Percentiles rank a stretch among this genome's conserved stretches.
Conservation (phyloP, 108 stramenopile genomes). For the Fragilaria crotonensis region DNA sequence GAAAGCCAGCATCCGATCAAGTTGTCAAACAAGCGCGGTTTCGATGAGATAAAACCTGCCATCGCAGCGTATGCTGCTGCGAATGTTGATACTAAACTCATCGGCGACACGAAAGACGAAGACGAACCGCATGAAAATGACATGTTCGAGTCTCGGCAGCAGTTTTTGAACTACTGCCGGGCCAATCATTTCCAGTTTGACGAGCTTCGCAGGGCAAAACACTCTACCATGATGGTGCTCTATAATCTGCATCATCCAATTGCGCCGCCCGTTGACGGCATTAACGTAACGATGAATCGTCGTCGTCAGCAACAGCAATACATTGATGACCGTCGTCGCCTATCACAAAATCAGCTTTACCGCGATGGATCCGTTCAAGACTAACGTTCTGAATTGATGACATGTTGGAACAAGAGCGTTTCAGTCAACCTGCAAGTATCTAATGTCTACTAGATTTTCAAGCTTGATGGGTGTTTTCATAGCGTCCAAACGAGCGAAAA, state of each 20-base stretch:
- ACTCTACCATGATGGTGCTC: constrained; percentile 90
- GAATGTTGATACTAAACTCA: background rate
- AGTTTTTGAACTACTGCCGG: constrained; percentile 90
- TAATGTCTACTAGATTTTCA: too few species aligned
- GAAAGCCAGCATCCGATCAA: too few species aligned
- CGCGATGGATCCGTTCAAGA: too few species aligned
- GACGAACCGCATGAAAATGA: constrained; percentile 71
- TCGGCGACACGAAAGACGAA: constrained; percentile 50
- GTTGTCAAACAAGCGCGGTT: too few species aligned
- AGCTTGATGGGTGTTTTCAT: too few species aligned
- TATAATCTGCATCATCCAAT: constrained; percentile 86
- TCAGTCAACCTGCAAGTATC: too few species aligned
- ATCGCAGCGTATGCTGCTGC: background rate
- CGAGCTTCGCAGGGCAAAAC: constrained; percentile 91
- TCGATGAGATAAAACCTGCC: background rate
- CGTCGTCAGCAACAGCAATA: constrained; percentile 58
- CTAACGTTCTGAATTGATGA: too few species aligned
- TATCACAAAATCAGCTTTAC: constrained; percentile 65
- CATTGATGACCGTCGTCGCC: constrained; percentile 73
- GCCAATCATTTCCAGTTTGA: constrained; percentile 96
- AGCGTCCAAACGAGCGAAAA: too few species aligned
- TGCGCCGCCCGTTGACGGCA: constrained; percentile 75
- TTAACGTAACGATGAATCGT: constrained; percentile 53
- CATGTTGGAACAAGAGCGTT: too few species aligned
- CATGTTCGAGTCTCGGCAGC: constrained; percentile 83